Evolutionary conservation across 176 grass and related monocot species (phyloP).

Genomic region (Pontederia paniculata): DNA sequence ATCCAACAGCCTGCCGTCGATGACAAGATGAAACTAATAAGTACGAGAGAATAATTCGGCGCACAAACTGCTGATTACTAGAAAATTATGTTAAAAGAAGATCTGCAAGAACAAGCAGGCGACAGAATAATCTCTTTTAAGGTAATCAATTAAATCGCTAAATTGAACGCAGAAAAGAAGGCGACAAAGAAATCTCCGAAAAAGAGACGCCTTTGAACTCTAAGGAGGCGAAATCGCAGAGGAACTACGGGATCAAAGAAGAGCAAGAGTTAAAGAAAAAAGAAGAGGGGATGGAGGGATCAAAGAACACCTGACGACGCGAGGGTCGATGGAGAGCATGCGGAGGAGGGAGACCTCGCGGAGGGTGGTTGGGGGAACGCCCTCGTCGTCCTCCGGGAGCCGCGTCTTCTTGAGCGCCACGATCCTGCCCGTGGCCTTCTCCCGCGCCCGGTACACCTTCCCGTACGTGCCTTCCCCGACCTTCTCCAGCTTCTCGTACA

Average conservation of each 20-base stretch:
- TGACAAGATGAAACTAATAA: neutral
- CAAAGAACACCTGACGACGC: conserved; percentile 49
- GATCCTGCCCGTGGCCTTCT: conserved; percentile 88
- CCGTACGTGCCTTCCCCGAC: conserved; percentile 98
- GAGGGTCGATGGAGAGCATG: conserved; percentile 86
- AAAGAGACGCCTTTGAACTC: no score
- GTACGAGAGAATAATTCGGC: no score
- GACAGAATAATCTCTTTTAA: no score
- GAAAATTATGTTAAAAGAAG: no score
- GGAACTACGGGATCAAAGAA: neutral
- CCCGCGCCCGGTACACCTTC: conserved; percentile 96
- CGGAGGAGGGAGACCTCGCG: conserved; percentile 94
- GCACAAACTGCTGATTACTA: no score
- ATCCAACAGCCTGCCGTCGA: conserved; percentile 46
- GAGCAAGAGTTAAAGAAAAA: neutral
- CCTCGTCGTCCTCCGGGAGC: conserved; percentile 95
- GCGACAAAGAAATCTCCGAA: no score
- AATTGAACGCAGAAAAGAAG: no score
- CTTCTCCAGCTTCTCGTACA: conserved; percentile 99
- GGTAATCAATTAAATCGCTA: no score
- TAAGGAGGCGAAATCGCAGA: neutral
- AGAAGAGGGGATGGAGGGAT: neutral
- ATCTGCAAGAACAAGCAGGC: no score
- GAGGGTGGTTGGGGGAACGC: conserved; percentile 86
- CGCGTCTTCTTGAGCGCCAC: conserved; percentile 98